These are phyloP conservation scores for apple (Malus domestica) DNA, from an alignment of 306 rosid genomes.

Conservation along the genomic window DNA sequence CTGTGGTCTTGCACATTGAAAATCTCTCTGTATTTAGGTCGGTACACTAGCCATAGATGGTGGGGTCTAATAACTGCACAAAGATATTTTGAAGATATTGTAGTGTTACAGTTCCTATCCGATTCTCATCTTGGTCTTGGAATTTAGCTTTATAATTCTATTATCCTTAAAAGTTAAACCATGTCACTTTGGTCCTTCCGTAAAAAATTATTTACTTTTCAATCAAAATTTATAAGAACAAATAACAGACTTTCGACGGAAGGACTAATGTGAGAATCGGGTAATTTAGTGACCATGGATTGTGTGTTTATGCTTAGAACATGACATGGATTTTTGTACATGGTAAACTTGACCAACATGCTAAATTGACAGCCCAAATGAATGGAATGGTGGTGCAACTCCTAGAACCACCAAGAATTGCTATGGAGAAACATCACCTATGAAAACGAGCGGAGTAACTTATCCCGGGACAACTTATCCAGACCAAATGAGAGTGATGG, in stretches of 20 bases:
- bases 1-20: no score
- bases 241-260: neutral
- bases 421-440: constrained; percentile 74
- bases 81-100: neutral
- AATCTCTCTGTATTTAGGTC: neutral
- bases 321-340: neutral
- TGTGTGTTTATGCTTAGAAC: neutral
- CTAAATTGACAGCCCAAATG: constrained; percentile 51
- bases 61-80: neutral
- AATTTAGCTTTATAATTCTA: neutral
- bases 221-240: neutral
- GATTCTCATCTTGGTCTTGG: neutral
- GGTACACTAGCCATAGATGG: neutral
- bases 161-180: neutral
- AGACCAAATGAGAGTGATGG: constrained; percentile 73
- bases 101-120: neutral
- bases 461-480: constrained; percentile 44
- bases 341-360: neutral
- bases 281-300: neutral
- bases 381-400: constrained; percentile 50
- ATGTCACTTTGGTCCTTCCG: neutral
- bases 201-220: neutral
- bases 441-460: constrained; percentile 31
- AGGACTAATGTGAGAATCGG: neutral
- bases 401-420: constrained; percentile 53